A percentile compares a stretch with the other conserved stretches of the same genome.
Evolutionary conservation across 208 protist genomes (phyloP).

Genomic region (Borovskyia barvae): DNA sequence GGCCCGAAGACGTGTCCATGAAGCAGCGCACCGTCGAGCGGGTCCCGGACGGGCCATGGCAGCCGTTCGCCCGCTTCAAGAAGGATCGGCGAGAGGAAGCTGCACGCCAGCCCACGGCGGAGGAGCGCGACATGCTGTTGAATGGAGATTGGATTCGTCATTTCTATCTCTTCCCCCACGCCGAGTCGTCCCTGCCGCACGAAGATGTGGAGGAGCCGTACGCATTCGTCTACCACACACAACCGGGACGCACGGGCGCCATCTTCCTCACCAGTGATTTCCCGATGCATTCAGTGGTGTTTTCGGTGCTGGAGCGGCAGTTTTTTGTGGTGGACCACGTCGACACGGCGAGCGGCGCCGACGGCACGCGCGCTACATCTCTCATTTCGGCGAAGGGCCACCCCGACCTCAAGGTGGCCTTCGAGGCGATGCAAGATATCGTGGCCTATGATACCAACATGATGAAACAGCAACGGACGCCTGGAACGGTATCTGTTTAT

Average conservation of each 20-base stretch:
- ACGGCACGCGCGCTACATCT: constrained; percentile 42
- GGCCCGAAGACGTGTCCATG: constrained; percentile 19
- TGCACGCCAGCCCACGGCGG: constrained; percentile 50
- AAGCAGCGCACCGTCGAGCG: constrained; percentile 32
- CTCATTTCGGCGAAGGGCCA: constrained; percentile 56
- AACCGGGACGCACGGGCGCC: constrained; percentile 79
- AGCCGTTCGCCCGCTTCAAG: constrained; percentile 69
- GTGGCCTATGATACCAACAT: constrained; percentile 76
- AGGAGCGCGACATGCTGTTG: constrained; percentile 75
- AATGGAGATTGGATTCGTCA: constrained; percentile 84
- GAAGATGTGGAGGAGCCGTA: constrained; percentile 44
- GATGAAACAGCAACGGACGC: constrained; percentile 80
- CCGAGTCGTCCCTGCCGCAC: neutral
- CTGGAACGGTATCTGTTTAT: constrained; percentile 80
- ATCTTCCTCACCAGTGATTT: constrained; percentile 76
- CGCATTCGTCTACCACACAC: constrained; percentile 80
- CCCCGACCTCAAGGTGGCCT: constrained; percentile 35
- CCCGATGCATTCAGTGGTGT: constrained; percentile 79
- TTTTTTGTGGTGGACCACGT: constrained; percentile 79
- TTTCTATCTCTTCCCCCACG: constrained; percentile 74
- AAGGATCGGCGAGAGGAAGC: constrained; percentile 24
- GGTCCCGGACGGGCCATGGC: constrained; percentile 65
- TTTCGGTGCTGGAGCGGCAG: constrained; percentile 76
- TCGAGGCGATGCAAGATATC: constrained; percentile 66
- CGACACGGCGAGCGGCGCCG: constrained; percentile 47